Evolutionary conservation across 225 moss, liverwort and hornwort species (phyloP).

Genomic region (Anthoceros angustus): DNA sequence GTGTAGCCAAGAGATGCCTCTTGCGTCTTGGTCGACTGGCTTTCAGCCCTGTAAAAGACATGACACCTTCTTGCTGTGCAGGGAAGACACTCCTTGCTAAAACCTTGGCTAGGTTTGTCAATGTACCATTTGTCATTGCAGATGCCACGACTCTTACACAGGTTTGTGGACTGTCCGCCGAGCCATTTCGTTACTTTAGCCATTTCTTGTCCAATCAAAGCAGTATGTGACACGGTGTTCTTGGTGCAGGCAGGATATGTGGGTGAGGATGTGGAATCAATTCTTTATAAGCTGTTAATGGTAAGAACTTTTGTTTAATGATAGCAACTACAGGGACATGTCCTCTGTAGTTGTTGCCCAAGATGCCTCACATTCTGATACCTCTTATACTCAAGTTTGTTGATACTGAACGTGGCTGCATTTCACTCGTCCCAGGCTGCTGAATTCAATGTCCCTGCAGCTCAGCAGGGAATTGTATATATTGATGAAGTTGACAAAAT

Average conservation of each 20-base stretch:
- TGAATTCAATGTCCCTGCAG: conserved; percentile 92
- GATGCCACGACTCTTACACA: conserved; percentile 99
- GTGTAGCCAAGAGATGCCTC: no score
- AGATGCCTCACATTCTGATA: neutral
- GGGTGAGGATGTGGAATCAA: conserved; percentile 97
- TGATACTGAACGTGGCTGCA: neutral
- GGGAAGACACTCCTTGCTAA: conserved; percentile 95
- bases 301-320: conserved; percentile 14
- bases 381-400: neutral
- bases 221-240: conserved; percentile 5
- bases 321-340: neutral
- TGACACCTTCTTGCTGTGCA: conserved; percentile 16
- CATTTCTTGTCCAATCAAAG: neutral
- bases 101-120: conserved; percentile 95
- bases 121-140: conserved; percentile 95
- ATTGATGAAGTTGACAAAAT: conserved; percentile 99
- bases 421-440: conserved; percentile 42
- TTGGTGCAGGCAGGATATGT: conserved; percentile 83
- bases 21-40: no score
- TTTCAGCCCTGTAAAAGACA: no score
- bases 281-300: conserved; percentile 90
- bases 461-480: conserved; percentile 96
- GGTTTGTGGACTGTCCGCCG: conserved; percentile 17
- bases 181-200: neutral
- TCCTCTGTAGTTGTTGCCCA: neutral